Evolutionary conservation across 2,329 filamentous ascomycete species (phyloP), one percentile per base, ranked within the genome.

Genomic region (Dactylellina drechsleri): DNA sequence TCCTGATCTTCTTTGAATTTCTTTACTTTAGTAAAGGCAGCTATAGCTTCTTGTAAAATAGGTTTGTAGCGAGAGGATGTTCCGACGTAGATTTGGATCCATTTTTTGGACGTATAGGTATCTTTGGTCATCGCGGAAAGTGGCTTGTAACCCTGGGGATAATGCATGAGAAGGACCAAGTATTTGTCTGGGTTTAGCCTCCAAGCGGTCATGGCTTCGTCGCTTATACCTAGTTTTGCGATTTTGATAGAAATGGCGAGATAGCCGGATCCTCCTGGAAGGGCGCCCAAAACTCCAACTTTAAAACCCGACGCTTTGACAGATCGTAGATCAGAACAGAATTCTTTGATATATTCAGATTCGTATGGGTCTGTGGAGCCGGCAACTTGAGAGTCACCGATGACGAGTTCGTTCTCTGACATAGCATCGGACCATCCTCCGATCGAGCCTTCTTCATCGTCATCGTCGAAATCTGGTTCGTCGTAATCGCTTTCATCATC

Each of bases 191-290:
- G 82, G 13, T 86, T 82, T 10, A 97, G 81, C 73, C 90, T 86
- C 93, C 93, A 97, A 0, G 92, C 91, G 79, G 90, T 85, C 81
- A 92, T 86, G 0, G 88, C 89, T 79, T 93, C 91, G 43, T 90
- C 85, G 0, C 91, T 90, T 12, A 97, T 87, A 0, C 87, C 88
- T 0, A 97, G 86, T 78, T 90, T 91, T 2, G 85, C 83, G 31
- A 91, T 86, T 2, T 88, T 88, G 31, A 91, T 86, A 0, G 92
- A 92, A 1, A 95, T 81, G 3, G 88, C 88, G 16, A 95, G 81
- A 73, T 86, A 86, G 26, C 81, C 76, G 2, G 86, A 83, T 71
- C 83, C 85, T 10, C 83, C 82, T 0, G 83, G 80, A 23, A 85
- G 81, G 0, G 78, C 61, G 2, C 80, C 77, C 10, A 91, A 80